Evolutionary conservation across 371 early-diverging fungal genomes (phyloP).

Genomic region (Dichotomocladium elegans): DNA sequence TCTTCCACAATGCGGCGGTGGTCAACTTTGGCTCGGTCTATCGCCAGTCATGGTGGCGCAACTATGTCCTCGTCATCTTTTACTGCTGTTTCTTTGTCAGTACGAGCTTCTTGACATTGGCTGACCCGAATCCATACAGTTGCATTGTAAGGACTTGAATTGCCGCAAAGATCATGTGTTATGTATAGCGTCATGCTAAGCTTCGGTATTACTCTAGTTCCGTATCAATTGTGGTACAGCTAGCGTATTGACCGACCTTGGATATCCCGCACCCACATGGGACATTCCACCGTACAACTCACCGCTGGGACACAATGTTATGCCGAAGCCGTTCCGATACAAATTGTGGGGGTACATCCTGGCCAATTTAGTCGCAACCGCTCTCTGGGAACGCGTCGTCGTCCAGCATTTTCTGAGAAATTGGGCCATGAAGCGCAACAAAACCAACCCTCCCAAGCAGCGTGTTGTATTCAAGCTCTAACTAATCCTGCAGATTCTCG

Average conservation of each 20-base stretch:
- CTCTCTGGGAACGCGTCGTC: slow-evolving; percentile 33
- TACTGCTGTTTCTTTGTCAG: slow-evolving; percentile 51
- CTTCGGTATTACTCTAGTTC: background rate
- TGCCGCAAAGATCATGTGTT: no score
- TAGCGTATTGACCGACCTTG: slow-evolving; percentile 37
- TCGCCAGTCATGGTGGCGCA: slow-evolving; percentile 55
- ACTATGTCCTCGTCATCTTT: slow-evolving; percentile 55
- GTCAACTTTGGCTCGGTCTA: slow-evolving; percentile 67
- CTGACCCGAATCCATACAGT: slow-evolving; percentile 67
- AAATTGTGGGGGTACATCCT: slow-evolving; percentile 45
- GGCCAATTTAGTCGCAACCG: slow-evolving; percentile 26
- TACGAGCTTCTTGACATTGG: slow-evolving; percentile 60
- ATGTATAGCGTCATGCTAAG: no score
- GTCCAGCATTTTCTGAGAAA: slow-evolving; percentile 44
- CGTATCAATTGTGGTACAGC: slow-evolving; percentile 69
- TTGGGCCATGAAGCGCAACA: slow-evolving; percentile 22
- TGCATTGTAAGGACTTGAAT: slow-evolving; percentile 53
- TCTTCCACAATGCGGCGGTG: slow-evolving; percentile 56
- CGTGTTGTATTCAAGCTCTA: slow-evolving; percentile 27
- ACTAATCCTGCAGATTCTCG: no score
- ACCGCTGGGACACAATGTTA: slow-evolving; percentile 64
- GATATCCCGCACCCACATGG: slow-evolving; percentile 48
- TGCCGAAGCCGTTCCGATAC: slow-evolving; percentile 60
- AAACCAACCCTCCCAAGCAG: slow-evolving; percentile 18
- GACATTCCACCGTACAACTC: slow-evolving; percentile 59